phyloP scores from a whole-genome alignment of 2,329 filamentous ascomycete species.

The Mycosphaerelloides madeirae region DNA sequence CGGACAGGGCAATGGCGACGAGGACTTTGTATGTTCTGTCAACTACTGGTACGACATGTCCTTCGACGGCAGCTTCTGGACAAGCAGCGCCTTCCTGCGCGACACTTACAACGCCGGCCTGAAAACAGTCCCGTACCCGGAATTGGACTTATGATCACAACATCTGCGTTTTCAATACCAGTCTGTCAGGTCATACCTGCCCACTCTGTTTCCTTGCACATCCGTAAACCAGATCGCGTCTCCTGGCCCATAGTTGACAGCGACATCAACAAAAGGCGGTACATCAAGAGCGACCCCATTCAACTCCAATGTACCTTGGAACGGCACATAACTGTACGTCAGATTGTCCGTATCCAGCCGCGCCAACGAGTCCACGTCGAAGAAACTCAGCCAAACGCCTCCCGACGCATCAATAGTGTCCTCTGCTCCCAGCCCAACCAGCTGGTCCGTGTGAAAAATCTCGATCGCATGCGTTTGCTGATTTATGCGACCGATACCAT shows the following conservation, averaged over 20 bases:
- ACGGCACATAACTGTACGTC: slow-evolving; percentile 12
- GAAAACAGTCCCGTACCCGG: slow-evolving; percentile 22
- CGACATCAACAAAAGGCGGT: slow-evolving; percentile 17
- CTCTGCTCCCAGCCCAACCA: slow-evolving; percentile 14
- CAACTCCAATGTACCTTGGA: slow-evolving; percentile 4
- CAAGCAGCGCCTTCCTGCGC: slow-evolving; percentile 50
- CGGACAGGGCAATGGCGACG: slow-evolving; percentile 61
- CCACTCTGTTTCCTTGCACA: slow-evolving; percentile 15
- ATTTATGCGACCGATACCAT: slow-evolving; percentile 17
- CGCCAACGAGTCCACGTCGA: slow-evolving; percentile 12
- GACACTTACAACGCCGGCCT: slow-evolving; percentile 20
- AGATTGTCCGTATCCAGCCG: slow-evolving; percentile 16
- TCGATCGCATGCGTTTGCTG: slow-evolving; percentile 19
- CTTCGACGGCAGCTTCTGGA: slow-evolving; percentile 65
- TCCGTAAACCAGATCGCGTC: slow-evolving; percentile 16
- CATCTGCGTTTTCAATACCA: background rate
- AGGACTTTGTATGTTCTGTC: slow-evolving; percentile 70
- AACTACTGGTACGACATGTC: slow-evolving; percentile 90
- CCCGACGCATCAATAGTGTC: slow-evolving; percentile 20
- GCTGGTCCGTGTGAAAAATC: slow-evolving; percentile 16
- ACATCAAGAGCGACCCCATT: slow-evolving; percentile 9
- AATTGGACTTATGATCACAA: slow-evolving; percentile 5
- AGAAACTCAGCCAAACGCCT: slow-evolving; percentile 18
- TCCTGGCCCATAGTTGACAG: slow-evolving; percentile 20
- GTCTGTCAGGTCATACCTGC: slow-evolving; percentile 8